Evolutionary conservation across 1,139 yeast genomes (phyloP), one percentile per base, ranked within the genome.

Genomic region (Candida tropicalis): DNA sequence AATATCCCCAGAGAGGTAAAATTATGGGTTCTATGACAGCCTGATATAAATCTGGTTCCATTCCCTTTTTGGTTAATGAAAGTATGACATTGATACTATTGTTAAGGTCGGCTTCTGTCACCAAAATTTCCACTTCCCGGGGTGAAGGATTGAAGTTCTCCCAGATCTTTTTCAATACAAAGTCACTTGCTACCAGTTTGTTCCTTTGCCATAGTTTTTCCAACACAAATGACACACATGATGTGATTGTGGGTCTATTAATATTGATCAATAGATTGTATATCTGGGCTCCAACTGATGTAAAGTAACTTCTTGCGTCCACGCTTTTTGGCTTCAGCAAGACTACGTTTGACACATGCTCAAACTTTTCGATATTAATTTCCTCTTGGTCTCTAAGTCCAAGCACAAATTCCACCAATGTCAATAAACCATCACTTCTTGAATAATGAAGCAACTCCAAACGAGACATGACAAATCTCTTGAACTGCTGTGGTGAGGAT

Each of bases 351-450:
- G 87, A 79, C 1, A 87, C 85, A 47, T 82, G 77, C 20, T 82
- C 82, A 41, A 88, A 71, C 52, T 82, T 85, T 31, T 80, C 82
- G 17, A 82, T 62, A 47, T 82, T 81, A 6, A 89, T 66, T 23
- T 83, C 82, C 42, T 85, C 95, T 44, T 75, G 75, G 35, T 88
- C 95, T 48, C 96, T 68, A 29, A 87, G 66, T 0, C 96, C 96
- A 12, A 88, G 70, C 0, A 87, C 74, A 51, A 86, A 82, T 61
- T 93, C 98, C 27, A 90, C 73, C 40, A 91, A 63, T 1, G 89
- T 73, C 27, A 77, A 64, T 1, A 91, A 76, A 0, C 97, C 97
- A 56, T 87, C 84, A 0, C 51, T 47, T 12, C 66, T 64, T 1
- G 75, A 66, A 20, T 78, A 60, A 2, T 87, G 87, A 23, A 88